These are phyloP conservation scores for Kokia cookei DNA, from an alignment of 441 rosid genomes.

Conservation along the genomic window DNA sequence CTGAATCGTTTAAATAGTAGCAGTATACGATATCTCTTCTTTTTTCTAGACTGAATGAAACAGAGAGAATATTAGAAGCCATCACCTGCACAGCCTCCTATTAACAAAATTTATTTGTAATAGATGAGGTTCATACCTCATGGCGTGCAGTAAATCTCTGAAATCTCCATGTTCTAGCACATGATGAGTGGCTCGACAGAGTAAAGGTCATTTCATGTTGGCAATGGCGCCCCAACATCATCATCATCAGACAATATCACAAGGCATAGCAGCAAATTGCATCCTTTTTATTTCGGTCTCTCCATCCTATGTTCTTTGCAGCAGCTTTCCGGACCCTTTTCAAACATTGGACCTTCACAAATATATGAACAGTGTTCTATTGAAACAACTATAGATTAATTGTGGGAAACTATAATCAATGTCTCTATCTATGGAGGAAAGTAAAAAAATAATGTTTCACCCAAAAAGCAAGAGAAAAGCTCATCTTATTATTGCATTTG, in stretches of 20 bases:
- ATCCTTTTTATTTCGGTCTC: no score
- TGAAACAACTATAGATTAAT: background rate
- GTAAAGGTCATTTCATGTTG: background rate
- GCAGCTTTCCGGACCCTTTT: background rate
- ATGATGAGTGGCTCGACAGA: no score
- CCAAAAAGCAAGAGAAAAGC: background rate
- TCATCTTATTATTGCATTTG: slow-evolving; percentile 13
- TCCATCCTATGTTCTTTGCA: background rate
- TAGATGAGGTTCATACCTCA: no score
- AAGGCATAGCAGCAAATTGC: background rate
- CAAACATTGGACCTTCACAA: background rate
- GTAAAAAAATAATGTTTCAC: background rate
- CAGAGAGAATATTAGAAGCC: background rate
- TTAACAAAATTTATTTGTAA: background rate
- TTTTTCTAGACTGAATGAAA: background rate
- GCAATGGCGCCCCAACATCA: background rate
- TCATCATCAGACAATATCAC: background rate
- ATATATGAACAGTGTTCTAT: background rate
- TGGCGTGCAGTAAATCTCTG: background rate
- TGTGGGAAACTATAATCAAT: background rate
- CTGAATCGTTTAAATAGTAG: background rate
- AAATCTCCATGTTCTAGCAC: background rate
- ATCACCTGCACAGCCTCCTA: background rate
- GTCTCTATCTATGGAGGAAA: background rate
- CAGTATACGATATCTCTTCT: background rate